Evolutionary conservation across 768 basidiomycete genomes (phyloP).

Genomic region (Serendipita sp.): DNA sequence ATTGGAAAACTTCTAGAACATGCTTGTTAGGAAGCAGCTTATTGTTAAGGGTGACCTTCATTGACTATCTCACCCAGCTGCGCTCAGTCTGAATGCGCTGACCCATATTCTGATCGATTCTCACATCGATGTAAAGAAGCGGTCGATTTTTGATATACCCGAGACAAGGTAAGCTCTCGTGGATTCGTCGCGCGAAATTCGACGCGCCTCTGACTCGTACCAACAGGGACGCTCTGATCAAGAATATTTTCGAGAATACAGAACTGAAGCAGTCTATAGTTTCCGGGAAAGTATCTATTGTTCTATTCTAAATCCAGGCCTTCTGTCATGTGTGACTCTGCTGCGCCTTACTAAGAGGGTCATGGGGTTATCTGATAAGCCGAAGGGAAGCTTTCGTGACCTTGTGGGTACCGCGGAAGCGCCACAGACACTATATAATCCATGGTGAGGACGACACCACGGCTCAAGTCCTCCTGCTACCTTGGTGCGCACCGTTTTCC

Average conservation of each 20-base stretch:
- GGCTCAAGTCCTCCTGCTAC: too few relatives aligned
- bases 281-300: conserved; percentile 62
- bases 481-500: too few relatives aligned
- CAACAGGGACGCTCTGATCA: conserved; percentile 55
- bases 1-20: conserved; percentile 57
- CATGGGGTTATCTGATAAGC: too few relatives aligned
- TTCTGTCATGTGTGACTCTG: neutral
- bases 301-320: conserved; percentile 39
- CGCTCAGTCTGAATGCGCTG: conserved; percentile 52
- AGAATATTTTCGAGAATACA: conserved; percentile 47
- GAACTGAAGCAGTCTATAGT: conserved; percentile 44
- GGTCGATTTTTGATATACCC: conserved; percentile 61
- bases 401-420: too few relatives aligned
- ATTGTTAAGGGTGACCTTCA: neutral
- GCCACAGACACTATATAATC: too few relatives aligned
- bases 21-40: conserved; percentile 16
- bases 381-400: too few relatives aligned
- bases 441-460: too few relatives aligned
- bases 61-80: conserved; percentile 30
- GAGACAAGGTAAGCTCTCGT: conserved; percentile 33
- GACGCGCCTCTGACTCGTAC: neutral
- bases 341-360: too few relatives aligned
- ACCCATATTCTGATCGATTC: conserved; percentile 77
- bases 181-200: neutral
- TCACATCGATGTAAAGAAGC: conserved; percentile 58